Percentiles rank a stretch among this genome's conserved stretches.
These are phyloP conservation scores for Datura wrightii DNA, from an alignment of 257 asterid genomes.

Conservation along the genomic window DNA sequence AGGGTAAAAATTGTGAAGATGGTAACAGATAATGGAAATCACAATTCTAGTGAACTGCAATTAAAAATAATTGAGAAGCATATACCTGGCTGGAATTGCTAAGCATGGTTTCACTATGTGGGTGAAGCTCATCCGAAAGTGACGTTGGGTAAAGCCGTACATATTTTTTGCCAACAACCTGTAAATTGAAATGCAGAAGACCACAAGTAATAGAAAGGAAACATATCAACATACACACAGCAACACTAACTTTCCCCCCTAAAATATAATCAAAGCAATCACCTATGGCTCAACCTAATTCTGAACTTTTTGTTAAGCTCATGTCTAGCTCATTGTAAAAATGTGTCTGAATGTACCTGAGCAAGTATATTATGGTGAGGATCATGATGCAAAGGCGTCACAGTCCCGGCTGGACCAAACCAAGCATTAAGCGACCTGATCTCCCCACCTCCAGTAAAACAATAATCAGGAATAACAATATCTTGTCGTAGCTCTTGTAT, in stretches of 20 bases:
- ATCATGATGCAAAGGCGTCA: constrained; percentile 96
- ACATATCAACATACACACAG: neutral
- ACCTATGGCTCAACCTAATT: neutral
- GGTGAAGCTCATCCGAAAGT: constrained; percentile 60
- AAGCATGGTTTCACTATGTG: constrained; percentile 77
- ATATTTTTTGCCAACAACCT: constrained; percentile 67
- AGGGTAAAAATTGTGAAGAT: neutral
- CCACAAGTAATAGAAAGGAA: neutral
- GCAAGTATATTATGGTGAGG: constrained; percentile 98
- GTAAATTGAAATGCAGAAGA: constrained; percentile 26
- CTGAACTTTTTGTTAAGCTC: neutral
- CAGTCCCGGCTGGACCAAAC: constrained; percentile 97
- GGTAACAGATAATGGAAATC: neutral
- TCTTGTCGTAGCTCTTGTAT: constrained; percentile 87
- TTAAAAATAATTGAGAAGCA: constrained; percentile 5
- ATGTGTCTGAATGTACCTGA: constrained; percentile 56
- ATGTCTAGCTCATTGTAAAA: neutral
- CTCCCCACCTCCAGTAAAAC: constrained; percentile 93
- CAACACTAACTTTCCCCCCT: neutral
- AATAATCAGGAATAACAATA: constrained; percentile 88
- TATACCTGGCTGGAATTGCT: constrained; percentile 92
- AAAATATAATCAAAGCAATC: neutral
- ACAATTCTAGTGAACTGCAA: constrained; percentile 1
- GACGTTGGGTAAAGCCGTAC: constrained; percentile 71
- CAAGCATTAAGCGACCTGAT: constrained; percentile 92